Conservation (phyloP, 345 rosid genomes). For the Odontarrhena argentea region DNA sequence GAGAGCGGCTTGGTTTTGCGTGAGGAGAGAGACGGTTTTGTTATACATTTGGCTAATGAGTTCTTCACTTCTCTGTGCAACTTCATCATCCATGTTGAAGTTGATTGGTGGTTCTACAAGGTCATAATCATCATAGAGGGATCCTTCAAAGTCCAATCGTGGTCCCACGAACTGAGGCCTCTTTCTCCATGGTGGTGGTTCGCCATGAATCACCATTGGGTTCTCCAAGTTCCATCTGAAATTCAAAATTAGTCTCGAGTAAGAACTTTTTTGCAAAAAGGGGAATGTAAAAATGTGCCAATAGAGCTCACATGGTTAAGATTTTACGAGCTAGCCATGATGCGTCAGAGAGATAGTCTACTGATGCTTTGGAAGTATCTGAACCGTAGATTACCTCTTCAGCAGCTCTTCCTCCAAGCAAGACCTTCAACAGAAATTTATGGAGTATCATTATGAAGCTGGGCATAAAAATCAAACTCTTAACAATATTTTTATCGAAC, state of each 20-base stretch:
- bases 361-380: conserved; percentile 86
- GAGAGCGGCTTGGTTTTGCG: conserved; percentile 74
- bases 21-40: conserved; percentile 66
- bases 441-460: background rate
- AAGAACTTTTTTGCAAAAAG: background rate
- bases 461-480: background rate
- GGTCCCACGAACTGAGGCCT: conserved; percentile 77
- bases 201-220: conserved; percentile 92
- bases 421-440: conserved; percentile 46
- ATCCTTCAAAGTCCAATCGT: conserved; percentile 88
- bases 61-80: conserved; percentile 72
- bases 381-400: conserved; percentile 88
- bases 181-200: conserved; percentile 92
- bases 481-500: background rate
- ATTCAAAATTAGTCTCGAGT: conserved; percentile 5
- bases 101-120: conserved; percentile 77
- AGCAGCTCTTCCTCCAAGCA: conserved; percentile 95
- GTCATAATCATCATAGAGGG: conserved; percentile 76
- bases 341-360: conserved; percentile 84
- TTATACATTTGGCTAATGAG: conserved; percentile 60
- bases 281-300: conserved; percentile 11
- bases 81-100: conserved; percentile 84
- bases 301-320: conserved; percentile 58
- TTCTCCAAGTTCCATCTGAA: conserved; percentile 93
- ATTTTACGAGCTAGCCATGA: conserved; percentile 98